phyloP scores from a whole-genome alignment of 768 basidiomycete genomes.

The Suillus occidentalis region DNA sequence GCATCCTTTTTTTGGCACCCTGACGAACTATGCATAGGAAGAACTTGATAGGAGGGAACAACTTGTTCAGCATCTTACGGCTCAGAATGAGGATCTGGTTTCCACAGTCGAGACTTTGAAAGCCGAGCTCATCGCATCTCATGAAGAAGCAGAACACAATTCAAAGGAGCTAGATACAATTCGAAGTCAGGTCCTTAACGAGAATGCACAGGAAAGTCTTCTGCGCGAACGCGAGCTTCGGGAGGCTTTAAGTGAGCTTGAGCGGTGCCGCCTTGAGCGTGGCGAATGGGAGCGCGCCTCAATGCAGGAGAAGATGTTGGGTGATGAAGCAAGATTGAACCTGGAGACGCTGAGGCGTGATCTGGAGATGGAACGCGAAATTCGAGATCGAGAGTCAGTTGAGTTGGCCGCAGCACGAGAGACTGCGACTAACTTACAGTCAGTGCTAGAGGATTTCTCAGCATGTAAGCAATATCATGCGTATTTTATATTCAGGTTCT shows the following conservation, averaged over 20 bases:
- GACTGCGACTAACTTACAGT: conserved; percentile 81
- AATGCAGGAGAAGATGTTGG: conserved; percentile 63
- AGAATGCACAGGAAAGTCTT: conserved; percentile 66
- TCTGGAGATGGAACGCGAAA: conserved; percentile 63
- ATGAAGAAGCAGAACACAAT: conserved; percentile 71
- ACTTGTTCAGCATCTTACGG: conserved; percentile 73
- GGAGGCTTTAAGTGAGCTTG: conserved; percentile 83
- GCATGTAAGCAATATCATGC: conserved; percentile 54
- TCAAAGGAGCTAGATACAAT: conserved; percentile 68
- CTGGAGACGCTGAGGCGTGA: conserved; percentile 60
- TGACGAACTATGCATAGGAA: conserved; percentile 61
- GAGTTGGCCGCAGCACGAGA: conserved; percentile 70
- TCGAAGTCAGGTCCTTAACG: conserved; percentile 62
- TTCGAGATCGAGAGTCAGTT: conserved; percentile 50
- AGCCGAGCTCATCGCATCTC: conserved; percentile 72
- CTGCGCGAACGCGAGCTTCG: conserved; percentile 78
- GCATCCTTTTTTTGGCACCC: background rate
- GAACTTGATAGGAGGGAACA: conserved; percentile 94
- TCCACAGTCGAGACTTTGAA: conserved; percentile 78
- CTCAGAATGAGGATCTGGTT: conserved; percentile 73
- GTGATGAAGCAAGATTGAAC: conserved; percentile 67
- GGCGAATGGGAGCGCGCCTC: conserved; percentile 68
- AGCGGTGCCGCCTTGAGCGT: conserved; percentile 80
- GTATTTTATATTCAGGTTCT: background rate
- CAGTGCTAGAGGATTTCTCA: conserved; percentile 95